Percentiles rank a stretch among this genome's conserved stretches.
These are phyloP conservation scores for Vickermania ingenoplastis DNA, from an alignment of 208 protist species.

Conservation along the genomic window DNA sequence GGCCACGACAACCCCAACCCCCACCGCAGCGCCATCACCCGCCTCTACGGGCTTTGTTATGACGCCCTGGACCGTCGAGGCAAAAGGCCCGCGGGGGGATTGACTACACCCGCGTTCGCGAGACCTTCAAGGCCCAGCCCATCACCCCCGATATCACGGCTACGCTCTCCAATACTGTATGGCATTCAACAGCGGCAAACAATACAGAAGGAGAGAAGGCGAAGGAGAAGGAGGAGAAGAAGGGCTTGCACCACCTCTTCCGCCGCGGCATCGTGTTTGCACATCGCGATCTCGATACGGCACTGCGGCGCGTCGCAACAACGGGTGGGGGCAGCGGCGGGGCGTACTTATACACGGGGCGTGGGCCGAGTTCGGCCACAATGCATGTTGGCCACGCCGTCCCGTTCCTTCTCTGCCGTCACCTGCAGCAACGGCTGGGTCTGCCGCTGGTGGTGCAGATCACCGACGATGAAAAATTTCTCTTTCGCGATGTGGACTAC, in stretches of 20 bases:
- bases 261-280: conserved; percentile 95
- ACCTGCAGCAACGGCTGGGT: conserved; percentile 97
- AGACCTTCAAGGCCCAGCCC: conserved; percentile 64
- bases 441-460: conserved; percentile 99
- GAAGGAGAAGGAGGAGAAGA: conserved; percentile 9
- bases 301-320: conserved; percentile 87
- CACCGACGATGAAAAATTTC: conserved; percentile 99
- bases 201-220: too few relatives aligned
- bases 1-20: too few relatives aligned
- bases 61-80: conserved; percentile 70
- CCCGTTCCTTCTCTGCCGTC: conserved; percentile 98
- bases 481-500: conserved; percentile 94
- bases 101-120: conserved; percentile 76
- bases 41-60: too few relatives aligned
- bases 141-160: conserved; percentile 32
- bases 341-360: conserved; percentile 99
- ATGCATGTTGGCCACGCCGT: conserved; percentile 99
- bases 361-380: conserved; percentile 93
- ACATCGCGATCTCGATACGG: conserved; percentile 93
- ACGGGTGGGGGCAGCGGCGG: conserved; percentile 31
- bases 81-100: conserved; percentile 65
- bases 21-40: too few relatives aligned
- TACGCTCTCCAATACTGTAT: conserved; percentile 21
- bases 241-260: conserved; percentile 88
- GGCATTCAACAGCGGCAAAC: too few relatives aligned